phyloP scores from a whole-genome alignment of 768 basidiomycete genomes.

The Naematelia aurantialba region DNA sequence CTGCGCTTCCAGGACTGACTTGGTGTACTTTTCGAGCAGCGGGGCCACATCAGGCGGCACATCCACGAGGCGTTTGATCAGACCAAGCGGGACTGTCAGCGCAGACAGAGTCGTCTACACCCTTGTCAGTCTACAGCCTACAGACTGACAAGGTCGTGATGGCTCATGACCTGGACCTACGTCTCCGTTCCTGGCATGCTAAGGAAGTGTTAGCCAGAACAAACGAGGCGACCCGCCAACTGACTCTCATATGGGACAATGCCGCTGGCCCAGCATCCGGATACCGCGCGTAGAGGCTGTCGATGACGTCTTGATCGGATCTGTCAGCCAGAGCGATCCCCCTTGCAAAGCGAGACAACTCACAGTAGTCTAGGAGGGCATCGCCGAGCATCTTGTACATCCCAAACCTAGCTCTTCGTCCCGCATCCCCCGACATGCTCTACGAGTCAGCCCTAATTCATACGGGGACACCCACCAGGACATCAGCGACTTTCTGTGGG shows the following conservation, averaged over 20 bases:
- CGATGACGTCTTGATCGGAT: constrained; percentile 24
- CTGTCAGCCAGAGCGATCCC: constrained; percentile 7
- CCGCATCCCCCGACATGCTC: background rate
- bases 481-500: constrained; percentile 11
- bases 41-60: background rate
- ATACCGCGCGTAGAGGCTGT: constrained; percentile 22
- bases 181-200: constrained; percentile 17
- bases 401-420: background rate
- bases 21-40: constrained; percentile 8
- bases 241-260: constrained; percentile 29
- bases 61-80: background rate
- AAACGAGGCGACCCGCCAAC: background rate
- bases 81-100: background rate
- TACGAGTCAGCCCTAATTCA: background rate
- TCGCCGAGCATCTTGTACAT: constrained; percentile 31
- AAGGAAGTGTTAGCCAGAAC: background rate
- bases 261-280: constrained; percentile 18
- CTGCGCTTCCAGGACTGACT: constrained; percentile 1
- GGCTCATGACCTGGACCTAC: constrained; percentile 2
- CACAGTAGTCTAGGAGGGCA: constrained; percentile 34
- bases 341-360: constrained; percentile 2
- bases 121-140: constrained; percentile 1
- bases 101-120: background rate
- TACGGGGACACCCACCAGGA: constrained; percentile 18
- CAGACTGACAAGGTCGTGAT: too few relatives aligned